phyloP scores from a whole-genome alignment of 768 basidiomycete species.

The Terana coerulea region DNA sequence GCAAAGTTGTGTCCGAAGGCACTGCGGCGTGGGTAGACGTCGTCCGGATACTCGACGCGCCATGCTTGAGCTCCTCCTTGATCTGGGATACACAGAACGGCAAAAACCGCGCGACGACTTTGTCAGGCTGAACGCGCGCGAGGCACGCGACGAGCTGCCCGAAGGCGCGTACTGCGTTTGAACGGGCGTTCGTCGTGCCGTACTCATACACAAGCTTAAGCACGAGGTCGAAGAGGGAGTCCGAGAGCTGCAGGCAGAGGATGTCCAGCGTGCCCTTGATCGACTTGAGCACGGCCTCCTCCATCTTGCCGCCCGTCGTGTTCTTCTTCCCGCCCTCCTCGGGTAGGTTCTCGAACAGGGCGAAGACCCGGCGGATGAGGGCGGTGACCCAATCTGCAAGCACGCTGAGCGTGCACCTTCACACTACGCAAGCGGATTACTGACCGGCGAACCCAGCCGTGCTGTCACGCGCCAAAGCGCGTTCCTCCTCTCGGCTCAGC shows the following conservation, averaged over 20 bases:
- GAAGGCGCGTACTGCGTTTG: conserved; percentile 88
- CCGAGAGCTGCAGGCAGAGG: conserved; percentile 76
- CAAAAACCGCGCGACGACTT: conserved; percentile 77
- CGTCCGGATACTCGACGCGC: conserved; percentile 82
- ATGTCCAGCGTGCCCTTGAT: conserved; percentile 79
- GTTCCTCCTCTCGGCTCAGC: conserved; percentile 62
- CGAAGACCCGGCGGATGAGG: conserved; percentile 72
- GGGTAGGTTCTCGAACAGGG: conserved; percentile 88
- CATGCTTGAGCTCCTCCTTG: conserved; percentile 81
- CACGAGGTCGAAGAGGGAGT: conserved; percentile 78
- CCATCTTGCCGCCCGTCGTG: conserved; percentile 80
- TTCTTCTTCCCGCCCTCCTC: conserved; percentile 91
- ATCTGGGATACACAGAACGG: conserved; percentile 75
- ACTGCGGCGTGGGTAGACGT: conserved; percentile 71
- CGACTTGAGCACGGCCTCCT: conserved; percentile 72
- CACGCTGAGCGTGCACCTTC: background rate
- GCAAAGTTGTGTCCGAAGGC: conserved; percentile 84
- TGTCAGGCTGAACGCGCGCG: conserved; percentile 71
- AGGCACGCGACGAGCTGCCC: conserved; percentile 85
- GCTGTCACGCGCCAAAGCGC: conserved; percentile 70
- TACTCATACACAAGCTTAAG: conserved; percentile 84
- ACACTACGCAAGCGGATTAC: conserved; percentile 9
- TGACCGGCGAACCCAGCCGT: conserved; percentile 76
- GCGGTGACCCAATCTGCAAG: conserved; percentile 73
- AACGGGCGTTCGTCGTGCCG: conserved; percentile 82